phyloP scores from a whole-genome alignment of 2,329 filamentous ascomycete genomes.

The Fusarium austroafricanum region DNA sequence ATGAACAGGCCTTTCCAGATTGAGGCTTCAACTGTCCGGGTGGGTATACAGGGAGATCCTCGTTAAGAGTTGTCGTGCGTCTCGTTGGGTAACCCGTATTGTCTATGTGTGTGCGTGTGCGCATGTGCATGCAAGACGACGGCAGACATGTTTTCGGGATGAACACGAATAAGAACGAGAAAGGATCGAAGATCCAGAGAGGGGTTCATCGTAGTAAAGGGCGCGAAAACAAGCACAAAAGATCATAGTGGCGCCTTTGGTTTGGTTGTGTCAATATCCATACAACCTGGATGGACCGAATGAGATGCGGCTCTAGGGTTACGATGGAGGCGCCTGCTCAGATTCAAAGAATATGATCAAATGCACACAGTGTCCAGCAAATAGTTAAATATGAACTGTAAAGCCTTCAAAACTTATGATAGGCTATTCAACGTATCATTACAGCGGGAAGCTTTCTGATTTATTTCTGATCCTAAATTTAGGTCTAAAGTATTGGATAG shows the following conservation, averaged over 20 bases:
- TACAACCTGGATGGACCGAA: conserved; percentile 9
- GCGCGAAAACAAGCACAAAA: neutral
- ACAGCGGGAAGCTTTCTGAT: neutral
- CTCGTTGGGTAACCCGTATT: conserved; percentile 11
- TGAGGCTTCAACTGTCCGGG: conserved; percentile 41
- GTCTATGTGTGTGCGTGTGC: conserved; percentile 11
- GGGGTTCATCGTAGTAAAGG: conserved; percentile 4
- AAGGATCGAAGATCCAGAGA: conserved; percentile 16
- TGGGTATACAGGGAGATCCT: conserved; percentile 40
- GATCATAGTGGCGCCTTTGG: conserved; percentile 4
- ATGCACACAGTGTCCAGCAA: neutral
- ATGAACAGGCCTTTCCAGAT: conserved; percentile 40
- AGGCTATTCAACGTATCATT: neutral
- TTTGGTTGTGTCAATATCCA: conserved; percentile 10
- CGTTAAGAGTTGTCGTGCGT: conserved; percentile 34
- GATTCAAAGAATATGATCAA: neutral
- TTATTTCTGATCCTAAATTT: conserved; percentile 19
- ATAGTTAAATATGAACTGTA: neutral
- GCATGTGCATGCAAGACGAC: conserved; percentile 18
- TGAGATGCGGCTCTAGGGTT: conserved; percentile 32
- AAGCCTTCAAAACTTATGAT: neutral
- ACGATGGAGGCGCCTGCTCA: neutral
- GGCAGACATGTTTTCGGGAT: conserved; percentile 16
- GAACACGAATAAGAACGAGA: conserved; percentile 31
- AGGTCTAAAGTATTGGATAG: conserved; percentile 1